Conservation (phyloP, 441 rosid genomes). For the Breynia disticha region DNA sequence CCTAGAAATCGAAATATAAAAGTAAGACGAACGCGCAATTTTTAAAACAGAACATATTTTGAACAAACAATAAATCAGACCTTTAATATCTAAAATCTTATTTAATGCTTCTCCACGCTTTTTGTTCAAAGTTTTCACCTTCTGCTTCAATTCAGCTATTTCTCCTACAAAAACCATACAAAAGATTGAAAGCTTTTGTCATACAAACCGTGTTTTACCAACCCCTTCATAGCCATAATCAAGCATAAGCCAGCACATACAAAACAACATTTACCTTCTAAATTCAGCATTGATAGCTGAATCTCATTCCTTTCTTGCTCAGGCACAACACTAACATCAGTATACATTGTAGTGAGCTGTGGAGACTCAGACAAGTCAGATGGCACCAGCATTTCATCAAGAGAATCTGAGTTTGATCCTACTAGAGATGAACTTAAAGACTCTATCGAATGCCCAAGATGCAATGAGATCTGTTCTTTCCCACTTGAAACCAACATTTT, state of each 20-base stretch:
- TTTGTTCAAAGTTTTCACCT: slow-evolving; percentile 46
- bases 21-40: background rate
- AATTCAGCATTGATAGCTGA: slow-evolving; percentile 37
- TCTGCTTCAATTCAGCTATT: slow-evolving; percentile 39
- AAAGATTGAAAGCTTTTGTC: slow-evolving; percentile 11
- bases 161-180: slow-evolving; percentile 35
- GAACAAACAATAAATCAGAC: slow-evolving; percentile 20
- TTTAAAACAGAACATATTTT: background rate
- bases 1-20: slow-evolving; percentile 37
- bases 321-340: slow-evolving; percentile 67
- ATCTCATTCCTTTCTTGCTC: slow-evolving; percentile 63
- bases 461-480: slow-evolving; percentile 21
- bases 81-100: slow-evolving; percentile 66
- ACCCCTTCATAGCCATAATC: background rate
- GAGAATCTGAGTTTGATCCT: slow-evolving; percentile 22
- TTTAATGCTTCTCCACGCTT: slow-evolving; percentile 54
- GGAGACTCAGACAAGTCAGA: slow-evolving; percentile 37
- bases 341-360: slow-evolving; percentile 25
- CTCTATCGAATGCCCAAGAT: slow-evolving; percentile 19
- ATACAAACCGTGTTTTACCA: background rate
- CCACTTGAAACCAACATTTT: slow-evolving; percentile 27
- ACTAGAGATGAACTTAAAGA: slow-evolving; percentile 20
- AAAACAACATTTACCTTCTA: slow-evolving; percentile 40
- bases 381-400: too few relatives aligned
- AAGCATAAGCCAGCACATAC: too few relatives aligned